Base-by-base conservation (phyloP, 352 stramenopile genomes). In the Globisporangium paroecandrum region DNA sequence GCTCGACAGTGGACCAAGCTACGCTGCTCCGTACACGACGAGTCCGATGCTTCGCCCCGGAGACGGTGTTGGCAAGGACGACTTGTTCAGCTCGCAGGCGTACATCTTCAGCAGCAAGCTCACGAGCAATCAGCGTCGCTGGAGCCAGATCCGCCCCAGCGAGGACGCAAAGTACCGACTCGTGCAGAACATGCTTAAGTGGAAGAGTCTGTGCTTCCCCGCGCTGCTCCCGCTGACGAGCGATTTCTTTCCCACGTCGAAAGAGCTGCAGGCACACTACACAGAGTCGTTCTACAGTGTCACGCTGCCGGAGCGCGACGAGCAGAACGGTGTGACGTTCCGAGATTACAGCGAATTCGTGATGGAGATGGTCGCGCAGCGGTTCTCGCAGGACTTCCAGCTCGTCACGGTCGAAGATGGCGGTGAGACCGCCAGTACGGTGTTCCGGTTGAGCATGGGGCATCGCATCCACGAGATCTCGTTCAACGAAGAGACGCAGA, bases 201-300 rank as follows among this genome's bases (percentile, higher is more conserved):
- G 97, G 97, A 98, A 98, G 66, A 98, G 89, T 69, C 75, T 99
- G 24, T 97, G 87, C 51, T 97, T 98, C 68, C 98, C 98, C 6
- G 98, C 97, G 5, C 90, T 99, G 66, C 79, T 98, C 27, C 94
- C 94, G 24, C 79, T 98, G 13, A 95, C 91, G 12, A 98, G 89
- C 29, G 93, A 98, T 68, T 98, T 91, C 66, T 83, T 97, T 32
- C 92, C 92, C 3, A 77, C 78, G 0, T 63, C 78, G 4, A 89
- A 92, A 61, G 89, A 97, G 69, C 73, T 96, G 20, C 75, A 93
- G 70, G 77, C 79, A 13, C 84, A 92, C 69, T 97, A 95, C 68
- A 91, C 77, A 0, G 77, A 95, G 63, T 91, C 81, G n/a, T 92
- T 94, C 59, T 96, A 97, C 71, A 92, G 77, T 41, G 78, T 96